Evolutionary conservation across 441 rosid genomes (phyloP).

Genomic region (Bruguiera hainesii): DNA sequence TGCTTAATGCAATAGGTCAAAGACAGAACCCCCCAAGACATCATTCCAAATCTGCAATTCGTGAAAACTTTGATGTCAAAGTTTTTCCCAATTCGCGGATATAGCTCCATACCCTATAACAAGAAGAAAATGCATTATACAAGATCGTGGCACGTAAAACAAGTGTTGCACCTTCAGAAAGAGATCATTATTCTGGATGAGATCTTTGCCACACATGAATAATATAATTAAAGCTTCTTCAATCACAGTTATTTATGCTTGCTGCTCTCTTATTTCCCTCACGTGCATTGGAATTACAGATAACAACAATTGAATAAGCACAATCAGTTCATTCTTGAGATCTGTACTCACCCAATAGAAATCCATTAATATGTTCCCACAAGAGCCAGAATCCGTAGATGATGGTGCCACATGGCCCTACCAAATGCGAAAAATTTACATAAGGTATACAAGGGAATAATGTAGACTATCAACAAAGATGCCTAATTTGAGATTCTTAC

Average conservation of each 20-base stretch:
- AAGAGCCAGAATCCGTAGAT: conserved; percentile 91
- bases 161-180: neutral
- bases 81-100: conserved; percentile 93
- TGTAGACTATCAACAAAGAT: conserved; percentile 5
- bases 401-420: conserved; percentile 94
- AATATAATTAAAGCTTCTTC: neutral
- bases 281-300: neutral
- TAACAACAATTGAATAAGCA: conserved; percentile 8
- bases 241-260: neutral
- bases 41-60: conserved; percentile 98
- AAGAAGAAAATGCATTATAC: conserved; percentile 12
- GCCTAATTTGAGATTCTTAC: conserved; percentile 37
- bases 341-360: conserved; percentile 86
- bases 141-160: neutral
- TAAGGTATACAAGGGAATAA: conserved; percentile 21
- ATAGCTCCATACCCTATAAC: conserved; percentile 94
- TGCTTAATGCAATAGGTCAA: conserved; percentile 96
- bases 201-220: neutral
- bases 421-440: conserved; percentile 22
- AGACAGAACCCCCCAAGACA: conserved; percentile 99
- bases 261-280: neutral
- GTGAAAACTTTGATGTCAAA: conserved; percentile 98
- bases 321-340: conserved; percentile 9
- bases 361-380: conserved; percentile 85
- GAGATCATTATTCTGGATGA: neutral